A percentile compares a stretch with the other conserved stretches of the same genome.
These are phyloP conservation scores for Colletotrichum brevisporum DNA, from an alignment of 2,329 filamentous ascomycete species.

Conservation along the genomic window DNA sequence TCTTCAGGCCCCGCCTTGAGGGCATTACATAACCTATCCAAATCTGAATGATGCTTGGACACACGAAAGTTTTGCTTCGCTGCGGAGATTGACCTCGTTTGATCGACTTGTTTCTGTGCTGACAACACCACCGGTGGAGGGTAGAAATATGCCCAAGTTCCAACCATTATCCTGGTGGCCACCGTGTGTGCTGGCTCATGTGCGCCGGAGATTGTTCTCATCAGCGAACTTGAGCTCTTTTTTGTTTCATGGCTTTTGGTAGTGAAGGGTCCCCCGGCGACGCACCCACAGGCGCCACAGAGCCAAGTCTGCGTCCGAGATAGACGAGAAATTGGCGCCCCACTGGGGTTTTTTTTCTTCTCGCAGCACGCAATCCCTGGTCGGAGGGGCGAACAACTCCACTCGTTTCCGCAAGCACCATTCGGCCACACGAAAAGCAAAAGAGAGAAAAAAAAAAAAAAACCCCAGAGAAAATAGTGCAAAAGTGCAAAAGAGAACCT, in stretches of 20 bases:
- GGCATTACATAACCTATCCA: conserved; percentile 17
- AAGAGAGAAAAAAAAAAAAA: not conserved
- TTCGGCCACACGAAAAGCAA: not conserved
- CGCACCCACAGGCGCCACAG: not conserved
- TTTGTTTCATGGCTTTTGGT: too few species aligned
- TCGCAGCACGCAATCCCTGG: not conserved
- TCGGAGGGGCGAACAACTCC: not conserved
- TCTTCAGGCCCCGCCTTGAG: not conserved
- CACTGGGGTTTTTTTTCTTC: not conserved
- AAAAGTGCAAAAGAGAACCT: not conserved
- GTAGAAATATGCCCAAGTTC: too few species aligned
- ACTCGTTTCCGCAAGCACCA: not conserved
- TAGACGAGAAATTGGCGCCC: conserved; percentile 2
- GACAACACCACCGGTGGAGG: too few species aligned
- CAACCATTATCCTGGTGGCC: too few species aligned
- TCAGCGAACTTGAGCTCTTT: too few species aligned
- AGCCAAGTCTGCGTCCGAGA: not conserved
- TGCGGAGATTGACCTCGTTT: not conserved
- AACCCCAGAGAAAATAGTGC: not conserved
- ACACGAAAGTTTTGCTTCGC: not conserved
- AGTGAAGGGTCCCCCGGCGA: too few species aligned
- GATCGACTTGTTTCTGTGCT: not conserved
- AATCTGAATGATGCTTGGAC: conserved; percentile 10
- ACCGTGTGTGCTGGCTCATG: too few species aligned
- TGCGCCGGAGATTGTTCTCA: too few species aligned